These are phyloP conservation scores for Emergomyces africanus DNA, from an alignment of 2,329 filamentous ascomycete genomes.

Conservation along the genomic window DNA sequence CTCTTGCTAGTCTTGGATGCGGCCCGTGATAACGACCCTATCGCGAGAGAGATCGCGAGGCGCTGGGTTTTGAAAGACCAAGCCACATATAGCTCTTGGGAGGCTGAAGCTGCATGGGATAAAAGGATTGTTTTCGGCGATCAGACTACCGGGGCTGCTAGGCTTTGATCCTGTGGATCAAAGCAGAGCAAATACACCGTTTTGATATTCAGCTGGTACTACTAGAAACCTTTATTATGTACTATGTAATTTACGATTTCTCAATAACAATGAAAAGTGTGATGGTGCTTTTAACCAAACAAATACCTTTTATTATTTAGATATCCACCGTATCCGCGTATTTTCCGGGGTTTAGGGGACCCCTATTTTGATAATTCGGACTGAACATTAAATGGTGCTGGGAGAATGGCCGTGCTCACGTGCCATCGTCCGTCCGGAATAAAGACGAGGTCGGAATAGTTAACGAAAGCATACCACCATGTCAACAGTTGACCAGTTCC, in stretches of 20 bases:
- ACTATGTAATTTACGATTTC: background rate
- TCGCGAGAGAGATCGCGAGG: conserved; percentile 16
- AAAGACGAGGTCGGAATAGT: no score
- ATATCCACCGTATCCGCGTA: background rate
- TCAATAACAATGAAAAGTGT: background rate
- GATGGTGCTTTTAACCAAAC: background rate
- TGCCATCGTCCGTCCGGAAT: background rate
- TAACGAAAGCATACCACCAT: background rate
- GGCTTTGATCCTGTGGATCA: background rate
- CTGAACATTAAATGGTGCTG: no score
- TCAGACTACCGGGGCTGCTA: background rate
- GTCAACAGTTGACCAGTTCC: background rate
- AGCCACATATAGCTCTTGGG: conserved; percentile 6
- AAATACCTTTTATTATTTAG: background rate
- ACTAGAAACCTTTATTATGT: background rate
- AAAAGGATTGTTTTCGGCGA: conserved; percentile 12
- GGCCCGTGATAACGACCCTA: conserved; percentile 19
- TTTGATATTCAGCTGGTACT: background rate
- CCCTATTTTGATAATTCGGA: no score
- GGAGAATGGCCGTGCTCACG: background rate
- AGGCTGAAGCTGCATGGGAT: conserved; percentile 9
- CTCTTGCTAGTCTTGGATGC: conserved; percentile 22
- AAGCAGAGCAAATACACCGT: background rate
- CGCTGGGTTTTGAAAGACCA: conserved; percentile 8
- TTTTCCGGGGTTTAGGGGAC: no score